Evolutionary conservation across 1,284 basidiomycete species (phyloP), one percentile per base, ranked within the genome.

Genomic region (Exobasidium rhododendri): DNA sequence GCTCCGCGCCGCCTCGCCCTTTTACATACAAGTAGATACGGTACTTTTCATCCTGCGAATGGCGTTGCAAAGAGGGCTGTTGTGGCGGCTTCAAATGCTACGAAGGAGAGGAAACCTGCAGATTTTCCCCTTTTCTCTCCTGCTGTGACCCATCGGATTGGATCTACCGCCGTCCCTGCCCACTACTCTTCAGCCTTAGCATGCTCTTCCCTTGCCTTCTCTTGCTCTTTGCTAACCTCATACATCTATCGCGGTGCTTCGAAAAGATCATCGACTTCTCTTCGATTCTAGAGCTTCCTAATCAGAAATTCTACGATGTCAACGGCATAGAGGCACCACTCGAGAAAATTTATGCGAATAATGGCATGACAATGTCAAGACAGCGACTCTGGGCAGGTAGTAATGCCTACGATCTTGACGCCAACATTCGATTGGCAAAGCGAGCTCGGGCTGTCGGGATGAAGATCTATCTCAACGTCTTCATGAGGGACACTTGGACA

Each of bases 401-500:
- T 40, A 35, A 35, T 45, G 14, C 14, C 3, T 56, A 56, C 54
- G 20, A 46, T 28, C n/a, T 56, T 17, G 32, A 56, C 28, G 40
- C 40, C 54, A 56, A 56, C 26, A 3, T 56, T 4, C 13, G 5
- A 4, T 35, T 56, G 14, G 54, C 54, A 14, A 5, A 26, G 4
- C 54, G 54, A 5, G 54, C 32, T 14, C 3, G 24, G 13, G 26
- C 17, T 4, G 54, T 35, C 26, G 29, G 32, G 3, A 29, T 56
- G 7, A 35, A 35, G 11, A n/a, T 56, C 32, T 56, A 56, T 45
- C 28, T 56, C 54, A 45, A 40, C 32, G 40, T 40, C 31, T 45
- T 44, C 32, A 35, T 44, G 31, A 56, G 32, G 26, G 54, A 56
- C 54, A 40, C 7, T 2, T 56, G 54, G 54, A 45, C 54, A 17